A percentile compares a stretch with the other conserved stretches of the same genome.
phyloP scores from a whole-genome alignment of 2,329 filamentous ascomycete genomes.

The Venturia effusa region DNA sequence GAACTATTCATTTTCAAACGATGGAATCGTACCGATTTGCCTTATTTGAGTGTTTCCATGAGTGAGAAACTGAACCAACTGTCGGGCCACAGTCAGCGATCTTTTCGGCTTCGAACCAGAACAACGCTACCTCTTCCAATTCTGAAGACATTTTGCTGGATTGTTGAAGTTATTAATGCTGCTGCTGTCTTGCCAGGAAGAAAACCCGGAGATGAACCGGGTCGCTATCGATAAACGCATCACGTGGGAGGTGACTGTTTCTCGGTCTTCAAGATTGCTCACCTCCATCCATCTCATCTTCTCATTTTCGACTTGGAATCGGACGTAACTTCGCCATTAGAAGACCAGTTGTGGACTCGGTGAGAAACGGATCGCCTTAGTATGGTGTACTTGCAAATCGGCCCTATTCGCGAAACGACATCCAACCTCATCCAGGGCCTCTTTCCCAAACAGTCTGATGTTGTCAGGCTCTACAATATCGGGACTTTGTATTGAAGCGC shows the following conservation, averaged over 20 bases:
- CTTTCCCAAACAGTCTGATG: background rate
- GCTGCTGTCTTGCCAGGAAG: background rate
- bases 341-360: no score
- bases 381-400: background rate
- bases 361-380: no score
- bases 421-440: background rate
- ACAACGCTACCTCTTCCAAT: background rate
- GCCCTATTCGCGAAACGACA: background rate
- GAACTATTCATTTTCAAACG: slow-evolving; percentile 3
- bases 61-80: slow-evolving; percentile 90
- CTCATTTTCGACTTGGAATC: background rate
- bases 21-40: slow-evolving; percentile 49
- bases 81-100: background rate
- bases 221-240: background rate
- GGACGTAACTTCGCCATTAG: background rate
- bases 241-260: background rate
- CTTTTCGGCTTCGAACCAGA: background rate
- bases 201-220: background rate
- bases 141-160: slow-evolving; percentile 2
- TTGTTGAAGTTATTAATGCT: background rate
- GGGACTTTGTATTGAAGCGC: no score
- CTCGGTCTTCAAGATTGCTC: background rate
- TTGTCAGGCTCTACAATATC: no score
- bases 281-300: background rate
- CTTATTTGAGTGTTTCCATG: slow-evolving; percentile 87